phyloP scores from a whole-genome alignment of 1,284 basidiomycete species.

The Malassezia cuniculi region DNA sequence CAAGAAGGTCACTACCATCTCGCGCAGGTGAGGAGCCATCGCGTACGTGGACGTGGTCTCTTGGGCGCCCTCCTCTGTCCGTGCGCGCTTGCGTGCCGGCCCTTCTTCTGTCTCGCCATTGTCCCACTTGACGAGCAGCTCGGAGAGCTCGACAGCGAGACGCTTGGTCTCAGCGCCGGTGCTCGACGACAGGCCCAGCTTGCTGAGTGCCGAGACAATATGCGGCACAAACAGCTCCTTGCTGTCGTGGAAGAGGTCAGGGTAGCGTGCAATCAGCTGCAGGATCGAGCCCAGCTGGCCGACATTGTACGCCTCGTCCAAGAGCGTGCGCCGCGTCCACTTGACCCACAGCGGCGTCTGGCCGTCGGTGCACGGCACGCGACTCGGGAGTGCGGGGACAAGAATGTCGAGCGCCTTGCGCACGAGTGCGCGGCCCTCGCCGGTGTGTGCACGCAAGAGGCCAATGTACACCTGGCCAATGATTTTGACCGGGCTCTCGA shows the following conservation, averaged over 20 bases:
- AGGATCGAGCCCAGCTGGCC: slow-evolving; percentile 79
- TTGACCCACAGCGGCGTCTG: slow-evolving; percentile 76
- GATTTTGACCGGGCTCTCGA: slow-evolving; percentile 84
- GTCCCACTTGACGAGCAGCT: slow-evolving; percentile 47
- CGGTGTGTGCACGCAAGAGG: slow-evolving; percentile 68
- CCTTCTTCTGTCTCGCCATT: slow-evolving; percentile 40
- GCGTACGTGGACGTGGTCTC: slow-evolving; percentile 29
- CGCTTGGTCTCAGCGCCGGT: slow-evolving; percentile 63
- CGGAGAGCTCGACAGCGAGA: slow-evolving; percentile 47
- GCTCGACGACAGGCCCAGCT: slow-evolving; percentile 65
- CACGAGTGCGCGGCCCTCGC: slow-evolving; percentile 61
- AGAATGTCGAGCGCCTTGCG: slow-evolving; percentile 80
- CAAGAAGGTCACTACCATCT: slow-evolving; percentile 73
- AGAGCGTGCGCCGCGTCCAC: slow-evolving; percentile 70
- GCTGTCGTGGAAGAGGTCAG: slow-evolving; percentile 81
- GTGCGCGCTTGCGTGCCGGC: slow-evolving; percentile 46
- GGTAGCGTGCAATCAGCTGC: slow-evolving; percentile 80
- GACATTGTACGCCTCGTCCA: slow-evolving; percentile 70
- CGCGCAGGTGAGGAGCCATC: slow-evolving; percentile 34
- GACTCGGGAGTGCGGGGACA: slow-evolving; percentile 64
- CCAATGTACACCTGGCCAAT: slow-evolving; percentile 87
- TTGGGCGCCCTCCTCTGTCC: slow-evolving; percentile 47
- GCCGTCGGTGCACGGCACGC: slow-evolving; percentile 45
- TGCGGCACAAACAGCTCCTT: slow-evolving; percentile 90
- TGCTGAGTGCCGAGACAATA: slow-evolving; percentile 77